Evolutionary conservation across 306 rosid species (phyloP).

Genomic region (Quercus gilva): DNA sequence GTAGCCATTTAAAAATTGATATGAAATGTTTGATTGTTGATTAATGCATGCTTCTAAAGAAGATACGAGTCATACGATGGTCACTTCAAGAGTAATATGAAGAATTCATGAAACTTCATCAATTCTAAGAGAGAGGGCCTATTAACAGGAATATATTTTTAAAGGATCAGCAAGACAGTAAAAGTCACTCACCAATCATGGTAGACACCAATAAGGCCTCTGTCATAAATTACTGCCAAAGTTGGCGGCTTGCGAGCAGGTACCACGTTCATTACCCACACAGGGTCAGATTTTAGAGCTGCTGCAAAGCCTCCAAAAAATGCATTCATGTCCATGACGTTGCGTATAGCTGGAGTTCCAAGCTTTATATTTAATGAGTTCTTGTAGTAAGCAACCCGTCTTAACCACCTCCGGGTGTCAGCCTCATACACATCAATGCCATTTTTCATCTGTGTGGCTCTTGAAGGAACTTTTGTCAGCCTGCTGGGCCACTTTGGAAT

Average conservation of each 20-base stretch:
- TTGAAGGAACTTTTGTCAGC: constrained; percentile 60
- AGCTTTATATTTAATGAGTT: constrained; percentile 70
- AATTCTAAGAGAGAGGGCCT: background rate
- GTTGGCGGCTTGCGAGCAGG: constrained; percentile 77
- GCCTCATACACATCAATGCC: constrained; percentile 83
- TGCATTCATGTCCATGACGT: constrained; percentile 96
- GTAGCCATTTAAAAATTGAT: background rate
- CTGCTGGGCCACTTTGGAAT: constrained; percentile 94
- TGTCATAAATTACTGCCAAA: constrained; percentile 71
- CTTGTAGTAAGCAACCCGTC: constrained; percentile 77
- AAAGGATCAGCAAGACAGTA: background rate
- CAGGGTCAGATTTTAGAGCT: constrained; percentile 73
- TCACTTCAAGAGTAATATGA: background rate
- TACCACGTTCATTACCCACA: constrained; percentile 97
- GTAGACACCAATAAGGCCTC: constrained; percentile 92
- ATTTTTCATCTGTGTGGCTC: constrained; percentile 63
- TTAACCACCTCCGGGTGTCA: constrained; percentile 82
- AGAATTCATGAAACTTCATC: background rate
- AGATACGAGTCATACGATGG: background rate
- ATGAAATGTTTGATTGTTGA: background rate
- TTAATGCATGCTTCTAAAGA: background rate
- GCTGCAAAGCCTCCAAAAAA: constrained; percentile 97
- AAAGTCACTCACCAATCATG: constrained; percentile 80
- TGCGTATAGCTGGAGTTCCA: constrained; percentile 87
- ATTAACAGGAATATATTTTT: background rate